Evolutionary conservation across 768 basidiomycete genomes (phyloP), one percentile per base, ranked within the genome.

Genomic region (Cubamyces lactineus): DNA sequence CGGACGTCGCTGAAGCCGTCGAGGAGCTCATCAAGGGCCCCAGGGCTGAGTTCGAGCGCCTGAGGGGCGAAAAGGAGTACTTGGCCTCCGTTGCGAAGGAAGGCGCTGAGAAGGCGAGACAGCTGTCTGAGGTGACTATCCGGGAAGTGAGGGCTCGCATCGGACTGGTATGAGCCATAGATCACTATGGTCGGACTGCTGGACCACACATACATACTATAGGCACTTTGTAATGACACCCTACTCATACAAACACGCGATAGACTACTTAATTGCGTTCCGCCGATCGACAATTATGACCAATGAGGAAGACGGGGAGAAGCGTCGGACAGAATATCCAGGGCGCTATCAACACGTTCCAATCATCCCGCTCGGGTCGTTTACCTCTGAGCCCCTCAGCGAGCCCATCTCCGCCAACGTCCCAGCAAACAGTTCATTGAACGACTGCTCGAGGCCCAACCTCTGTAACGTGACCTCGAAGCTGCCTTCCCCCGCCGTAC

Each of bases 1-100:
- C 70, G 4, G 88, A 89, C 48, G 87, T 95, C 1, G 80, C 82
- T 1, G 91, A 89, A 4, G 90, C 87, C 0, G 80, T 98, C 0
- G 86, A 88, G 41, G 86, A 82, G 54, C 66, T 85, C 45, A 67
- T 96, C n/a, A 82, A 78, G 47, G 75, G 75, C 1, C 92, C 96
- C 5, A 77, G 94, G 47, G 77, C 72, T 0, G 87, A 91, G 72
- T 94, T 91, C 64, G 80, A 84, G 68, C 79, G 82, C 65, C 70
- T 97, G 28, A 77, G 82, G 50, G 73, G 66, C 2, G 91, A 95
- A 60, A 79, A 70, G 41, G 78, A 65, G 7, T 94, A 86, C 69
- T 73, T 98, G 39, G 74, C 74, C 0, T 70, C 83, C 40, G 82
- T 96, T 16, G 88, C 89, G 1, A 73, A 69, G 28, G 79, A 80